Evolutionary conservation across 805 yeast species (phyloP).

Genomic region (Clavispora fructus): DNA sequence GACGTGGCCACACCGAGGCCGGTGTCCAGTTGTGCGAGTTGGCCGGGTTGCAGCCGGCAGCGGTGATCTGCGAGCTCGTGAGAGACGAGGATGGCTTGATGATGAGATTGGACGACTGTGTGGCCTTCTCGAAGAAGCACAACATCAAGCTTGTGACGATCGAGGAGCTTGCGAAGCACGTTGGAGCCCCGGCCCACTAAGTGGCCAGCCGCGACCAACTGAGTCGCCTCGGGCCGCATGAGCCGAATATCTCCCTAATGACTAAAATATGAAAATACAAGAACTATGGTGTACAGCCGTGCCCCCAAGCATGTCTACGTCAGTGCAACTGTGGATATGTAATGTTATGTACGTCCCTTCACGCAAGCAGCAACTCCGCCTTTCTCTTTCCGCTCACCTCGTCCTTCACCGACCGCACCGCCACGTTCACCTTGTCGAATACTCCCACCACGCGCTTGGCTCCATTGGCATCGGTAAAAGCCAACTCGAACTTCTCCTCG

Average conservation of each 20-base stretch:
- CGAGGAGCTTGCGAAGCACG: constrained; percentile 60
- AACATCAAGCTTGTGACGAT: constrained; percentile 72
- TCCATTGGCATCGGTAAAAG: constrained; percentile 47
- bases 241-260: background rate
- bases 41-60: constrained; percentile 78
- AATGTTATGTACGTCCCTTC: constrained; percentile 3
- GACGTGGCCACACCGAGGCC: constrained; percentile 98
- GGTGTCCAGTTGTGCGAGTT: constrained; percentile 80
- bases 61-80: constrained; percentile 90
- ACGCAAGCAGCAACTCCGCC: constrained; percentile 66
- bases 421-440: constrained; percentile 82
- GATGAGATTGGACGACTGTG: constrained; percentile 90
- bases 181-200: constrained; percentile 14
- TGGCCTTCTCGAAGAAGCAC: constrained; percentile 56
- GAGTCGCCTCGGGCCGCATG: no score
- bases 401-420: constrained; percentile 76
- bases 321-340: no score
- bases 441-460: constrained; percentile 51
- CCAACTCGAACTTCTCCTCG: constrained; percentile 71
- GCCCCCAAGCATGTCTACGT: no score
- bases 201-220: no score
- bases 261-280: background rate
- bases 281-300: background rate
- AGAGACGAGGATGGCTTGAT: constrained; percentile 89
- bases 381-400: constrained; percentile 88